Percentiles rank a stretch among this genome's conserved stretches.
These are phyloP conservation scores for Lentinula guzmanii DNA, from an alignment of 768 basidiomycete species.

Conservation along the genomic window DNA sequence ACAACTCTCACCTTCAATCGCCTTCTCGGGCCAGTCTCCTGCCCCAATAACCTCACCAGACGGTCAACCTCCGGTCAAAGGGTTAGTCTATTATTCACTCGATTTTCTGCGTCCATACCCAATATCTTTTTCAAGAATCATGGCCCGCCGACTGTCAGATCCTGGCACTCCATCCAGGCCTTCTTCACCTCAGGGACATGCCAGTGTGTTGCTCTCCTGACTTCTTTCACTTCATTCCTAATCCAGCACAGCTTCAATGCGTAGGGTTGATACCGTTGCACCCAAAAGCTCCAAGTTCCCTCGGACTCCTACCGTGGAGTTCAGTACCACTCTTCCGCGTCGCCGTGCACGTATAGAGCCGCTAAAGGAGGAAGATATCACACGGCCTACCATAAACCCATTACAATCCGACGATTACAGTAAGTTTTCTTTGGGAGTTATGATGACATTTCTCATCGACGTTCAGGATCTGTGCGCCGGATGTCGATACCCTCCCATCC, in stretches of 20 bases:
- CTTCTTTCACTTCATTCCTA: neutral
- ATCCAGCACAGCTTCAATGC: conserved; percentile 21
- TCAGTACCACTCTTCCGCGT: conserved; percentile 27
- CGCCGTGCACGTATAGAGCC: conserved; percentile 19
- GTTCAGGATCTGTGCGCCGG: conserved; percentile 16
- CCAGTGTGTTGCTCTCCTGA: conserved; percentile 19
- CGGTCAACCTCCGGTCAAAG: neutral
- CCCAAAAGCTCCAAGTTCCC: conserved; percentile 17
- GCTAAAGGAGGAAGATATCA: neutral
- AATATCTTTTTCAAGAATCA: conserved; percentile 6
- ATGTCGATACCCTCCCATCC: conserved; percentile 13
- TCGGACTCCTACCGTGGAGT: conserved; percentile 46
- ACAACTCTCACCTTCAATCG: conserved; percentile 4
- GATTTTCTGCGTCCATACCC: neutral
- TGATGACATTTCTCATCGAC: neutral
- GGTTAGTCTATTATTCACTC: neutral
- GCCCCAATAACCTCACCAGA: conserved; percentile 9
- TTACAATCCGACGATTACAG: conserved; percentile 13
- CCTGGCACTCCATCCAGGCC: conserved; percentile 27
- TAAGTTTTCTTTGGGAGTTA: neutral
- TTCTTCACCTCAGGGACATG: conserved; percentile 18
- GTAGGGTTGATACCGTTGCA: conserved; percentile 30
- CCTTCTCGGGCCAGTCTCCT: conserved; percentile 11
- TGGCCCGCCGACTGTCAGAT: conserved; percentile 31
- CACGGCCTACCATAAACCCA: neutral